Base-by-base conservation (phyloP, 2,329 filamentous ascomycete genomes). In the Phoma sp. region DNA sequence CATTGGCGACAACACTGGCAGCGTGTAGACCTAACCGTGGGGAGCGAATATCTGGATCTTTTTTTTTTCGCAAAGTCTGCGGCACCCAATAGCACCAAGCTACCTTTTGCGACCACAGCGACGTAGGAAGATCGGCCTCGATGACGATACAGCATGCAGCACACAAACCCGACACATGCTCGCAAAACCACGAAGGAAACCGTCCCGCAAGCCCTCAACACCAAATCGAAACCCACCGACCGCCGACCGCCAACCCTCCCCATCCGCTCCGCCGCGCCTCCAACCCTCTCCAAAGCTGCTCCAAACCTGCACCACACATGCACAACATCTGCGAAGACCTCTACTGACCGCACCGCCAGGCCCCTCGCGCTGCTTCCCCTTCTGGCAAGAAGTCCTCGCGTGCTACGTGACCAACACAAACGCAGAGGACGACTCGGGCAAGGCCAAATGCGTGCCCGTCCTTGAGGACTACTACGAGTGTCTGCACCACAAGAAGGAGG, bases 391-490 rank as follows among this genome's bases (percentile, higher is more conserved):
- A 80, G 88, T 98, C 64, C 90, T 99, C 76, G 92, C 92, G 71
- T 99, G 95, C 86, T 99, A 99, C 78, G 92, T 97, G 58, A 88
- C 96, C 74, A 98, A 98, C 82, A 92, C 92, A 51, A 85, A 84
- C 63, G 82, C 89, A 63, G 90, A 94, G 51, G 89, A 93, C 72
- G 83, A 86, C 65, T 85, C 87, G 15, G 91, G 91, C 67, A 95
- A 93, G 82, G 89, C 88, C 78, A 96, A 96, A 80, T 99, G 96
- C 77, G 81, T 84, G 17, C 88, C 90, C 15, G 85, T 87, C 4
- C 83, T 98, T 64, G 95, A 99, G 77, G 95, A 99, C 76, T 99
- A 99, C 82, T 96, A 97, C 77, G 95, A 99, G 82, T 99, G 96
- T 79, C 81, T 99, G 74, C 95, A 99, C 78, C 95, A 99, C 84